phyloP scores from a whole-genome alignment of 441 rosid species.

The Populus hybrid region DNA sequence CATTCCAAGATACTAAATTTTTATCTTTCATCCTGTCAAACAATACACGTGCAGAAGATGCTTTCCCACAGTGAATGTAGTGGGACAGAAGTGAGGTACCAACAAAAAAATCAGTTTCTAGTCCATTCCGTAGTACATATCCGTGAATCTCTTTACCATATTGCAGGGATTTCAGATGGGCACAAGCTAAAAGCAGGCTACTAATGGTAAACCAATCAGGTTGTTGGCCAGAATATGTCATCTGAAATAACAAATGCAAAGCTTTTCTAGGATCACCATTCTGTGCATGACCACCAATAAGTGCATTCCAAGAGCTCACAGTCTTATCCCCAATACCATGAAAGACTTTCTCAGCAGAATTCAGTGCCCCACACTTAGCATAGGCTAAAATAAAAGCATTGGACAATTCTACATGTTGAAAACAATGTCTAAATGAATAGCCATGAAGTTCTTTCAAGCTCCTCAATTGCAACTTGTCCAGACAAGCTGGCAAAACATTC shows the following conservation, averaged over 20 bases:
- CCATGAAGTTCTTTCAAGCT: constrained; percentile 66
- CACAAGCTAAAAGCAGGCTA: constrained; percentile 57
- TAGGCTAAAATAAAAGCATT: constrained; percentile 61
- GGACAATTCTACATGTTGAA: constrained; percentile 41
- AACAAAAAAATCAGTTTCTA: constrained; percentile 45
- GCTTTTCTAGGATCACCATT: constrained; percentile 50
- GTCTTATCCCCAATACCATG: constrained; percentile 37
- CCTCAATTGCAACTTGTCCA: constrained; percentile 30
- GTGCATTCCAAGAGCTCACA: constrained; percentile 71
- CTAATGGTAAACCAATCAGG: constrained; percentile 56
- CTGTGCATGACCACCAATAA: constrained; percentile 55
- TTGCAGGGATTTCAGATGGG: constrained; percentile 39
- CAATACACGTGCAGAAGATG: constrained; percentile 37
- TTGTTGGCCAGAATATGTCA: constrained; percentile 37
- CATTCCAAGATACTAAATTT: constrained; percentile 68
- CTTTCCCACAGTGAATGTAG: constrained; percentile 46
- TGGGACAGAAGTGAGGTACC: constrained; percentile 46
- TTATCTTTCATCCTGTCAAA: constrained; percentile 48
- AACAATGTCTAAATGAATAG: constrained; percentile 45
- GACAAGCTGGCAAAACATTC: constrained; percentile 45
- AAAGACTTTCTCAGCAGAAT: constrained; percentile 46
- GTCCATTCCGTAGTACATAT: constrained; percentile 40
- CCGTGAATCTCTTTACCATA: constrained; percentile 55
- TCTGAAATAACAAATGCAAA: constrained; percentile 38
- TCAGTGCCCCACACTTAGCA: constrained; percentile 49